A percentile compares a stretch with the other conserved stretches of the same genome.
Evolutionary conservation across 306 rosid species (phyloP).

Genomic region (Ammopiptanthus mongolicus): DNA sequence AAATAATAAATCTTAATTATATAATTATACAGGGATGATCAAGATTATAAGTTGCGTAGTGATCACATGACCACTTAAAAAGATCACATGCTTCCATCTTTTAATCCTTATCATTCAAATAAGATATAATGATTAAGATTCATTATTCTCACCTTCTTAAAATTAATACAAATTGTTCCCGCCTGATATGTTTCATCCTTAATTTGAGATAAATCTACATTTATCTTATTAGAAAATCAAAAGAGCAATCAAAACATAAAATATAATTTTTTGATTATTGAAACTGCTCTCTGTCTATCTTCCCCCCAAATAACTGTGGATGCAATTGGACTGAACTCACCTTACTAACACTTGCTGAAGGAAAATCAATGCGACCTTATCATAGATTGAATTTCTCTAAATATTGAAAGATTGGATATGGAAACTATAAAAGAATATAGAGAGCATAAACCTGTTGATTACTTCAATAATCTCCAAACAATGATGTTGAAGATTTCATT

Average conservation of each 20-base stretch:
- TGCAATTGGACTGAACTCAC: background rate
- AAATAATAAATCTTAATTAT: too few relatives aligned
- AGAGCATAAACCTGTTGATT: background rate
- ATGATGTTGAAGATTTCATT: background rate
- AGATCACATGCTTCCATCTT: too few relatives aligned
- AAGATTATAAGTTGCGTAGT: too few relatives aligned
- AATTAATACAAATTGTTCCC: too few relatives aligned
- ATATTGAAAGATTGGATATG: background rate
- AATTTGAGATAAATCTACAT: too few relatives aligned
- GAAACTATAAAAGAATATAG: background rate
- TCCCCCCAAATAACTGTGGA: background rate
- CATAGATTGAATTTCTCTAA: background rate
- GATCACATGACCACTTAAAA: too few relatives aligned
- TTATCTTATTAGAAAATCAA: too few relatives aligned
- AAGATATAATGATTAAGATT: too few relatives aligned
- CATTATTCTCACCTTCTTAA: too few relatives aligned
- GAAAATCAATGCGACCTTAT: background rate
- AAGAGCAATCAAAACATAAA: background rate
- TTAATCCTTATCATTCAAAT: too few relatives aligned
- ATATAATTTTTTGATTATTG: background rate
- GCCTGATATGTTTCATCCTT: too few relatives aligned
- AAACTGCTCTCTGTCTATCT: background rate
- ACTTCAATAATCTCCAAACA: constrained; percentile 3
- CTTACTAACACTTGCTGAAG: background rate
- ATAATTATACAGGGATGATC: too few relatives aligned